Evolutionary conservation across 176 grass and related monocot species (phyloP), one percentile per base, ranked within the genome.

Genomic region (Hyparrhenia diplandra): DNA sequence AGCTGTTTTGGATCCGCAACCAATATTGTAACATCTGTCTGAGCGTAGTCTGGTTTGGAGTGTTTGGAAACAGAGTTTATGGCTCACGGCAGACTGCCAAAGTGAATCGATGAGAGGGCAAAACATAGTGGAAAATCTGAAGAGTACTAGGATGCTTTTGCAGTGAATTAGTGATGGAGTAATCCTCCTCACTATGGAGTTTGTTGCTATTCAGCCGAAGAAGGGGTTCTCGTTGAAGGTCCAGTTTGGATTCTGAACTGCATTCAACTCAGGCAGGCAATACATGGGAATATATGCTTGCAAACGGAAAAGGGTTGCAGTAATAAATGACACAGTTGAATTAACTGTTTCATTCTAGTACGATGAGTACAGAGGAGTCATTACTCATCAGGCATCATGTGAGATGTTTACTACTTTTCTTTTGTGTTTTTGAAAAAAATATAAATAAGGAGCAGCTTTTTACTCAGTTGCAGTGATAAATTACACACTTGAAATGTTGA

Each of bases 91-190:
- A 17, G n/a, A n/a, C n/a, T 8, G 40, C 41, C 21, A 45, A 31
- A 78, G 55, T 27, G 68, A 83, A 62, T 51, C 58, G 57, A 69
- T 30, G 23, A 78, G 30, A 59, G 16, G 43, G n/a, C 51, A 64
- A 54, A 84, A 68, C 81, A 10, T 17, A 67, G 63, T 37, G 60
- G 13, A 14, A 80, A 89, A 74, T 60, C 60, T 58, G 74, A 84
- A 59, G n/a, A 42, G 62, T 70, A 75, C 20, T 51, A 11, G 18
- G 36, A 68, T 65, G 69, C 20, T 84, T 47, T 49, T 69, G 10
- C 55, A 25, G n/a, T 59, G 55, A 59, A 25, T 58, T 11, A 62
- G 57, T 65, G 36, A 61, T 30, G 31, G 47, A 61, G 73, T 37
- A 84, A 49, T 20, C 60, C 17, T 54, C 47, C 24, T 43, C 75